Conservation (phyloP, 179 eudicot species). For the Carnegiea gigantea region DNA sequence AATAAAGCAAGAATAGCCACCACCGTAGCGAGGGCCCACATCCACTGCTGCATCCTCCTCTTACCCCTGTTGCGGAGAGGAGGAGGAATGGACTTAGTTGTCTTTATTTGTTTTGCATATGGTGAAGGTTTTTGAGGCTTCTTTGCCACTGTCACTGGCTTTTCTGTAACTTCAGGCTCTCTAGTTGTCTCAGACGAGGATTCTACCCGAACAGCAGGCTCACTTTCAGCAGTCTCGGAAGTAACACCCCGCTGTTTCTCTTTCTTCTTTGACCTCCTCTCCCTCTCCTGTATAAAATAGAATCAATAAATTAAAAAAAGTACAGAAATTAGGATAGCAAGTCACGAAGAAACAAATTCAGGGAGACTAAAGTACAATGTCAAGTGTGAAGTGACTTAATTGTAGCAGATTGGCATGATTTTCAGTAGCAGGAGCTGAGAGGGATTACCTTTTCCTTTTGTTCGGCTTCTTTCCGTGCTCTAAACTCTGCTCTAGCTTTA, state of each 20-base stretch:
- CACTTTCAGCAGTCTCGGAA: conserved; percentile 37
- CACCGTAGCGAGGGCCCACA: conserved; percentile 42
- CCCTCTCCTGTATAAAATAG: conserved; percentile 59
- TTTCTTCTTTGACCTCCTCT: conserved; percentile 87
- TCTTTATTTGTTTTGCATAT: conserved; percentile 59
- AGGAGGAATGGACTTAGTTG: conserved; percentile 63
- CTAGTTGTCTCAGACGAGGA: conserved; percentile 28
- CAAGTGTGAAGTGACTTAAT: neutral
- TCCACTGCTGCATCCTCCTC: conserved; percentile 57
- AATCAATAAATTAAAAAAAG: neutral
- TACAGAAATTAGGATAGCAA: neutral
- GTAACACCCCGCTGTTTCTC: conserved; percentile 52
- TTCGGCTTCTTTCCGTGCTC: conserved; percentile 83
- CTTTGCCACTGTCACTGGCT: conserved; percentile 33
- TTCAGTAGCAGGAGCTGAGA: neutral
- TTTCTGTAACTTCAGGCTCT: conserved; percentile 49
- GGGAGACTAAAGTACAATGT: neutral
- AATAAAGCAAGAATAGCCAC: conserved; percentile 40
- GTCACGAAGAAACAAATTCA: neutral
- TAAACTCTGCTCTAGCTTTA: conserved; percentile 62
- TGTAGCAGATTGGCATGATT: neutral
- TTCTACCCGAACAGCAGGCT: conserved; percentile 37
- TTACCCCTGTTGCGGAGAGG: conserved; percentile 72
- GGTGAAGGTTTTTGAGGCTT: conserved; percentile 42
- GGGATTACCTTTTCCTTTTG: conserved; percentile 70